phyloP scores from a whole-genome alignment of 495 filamentous ascomycete genomes.

The Penicillium antarcticum region DNA sequence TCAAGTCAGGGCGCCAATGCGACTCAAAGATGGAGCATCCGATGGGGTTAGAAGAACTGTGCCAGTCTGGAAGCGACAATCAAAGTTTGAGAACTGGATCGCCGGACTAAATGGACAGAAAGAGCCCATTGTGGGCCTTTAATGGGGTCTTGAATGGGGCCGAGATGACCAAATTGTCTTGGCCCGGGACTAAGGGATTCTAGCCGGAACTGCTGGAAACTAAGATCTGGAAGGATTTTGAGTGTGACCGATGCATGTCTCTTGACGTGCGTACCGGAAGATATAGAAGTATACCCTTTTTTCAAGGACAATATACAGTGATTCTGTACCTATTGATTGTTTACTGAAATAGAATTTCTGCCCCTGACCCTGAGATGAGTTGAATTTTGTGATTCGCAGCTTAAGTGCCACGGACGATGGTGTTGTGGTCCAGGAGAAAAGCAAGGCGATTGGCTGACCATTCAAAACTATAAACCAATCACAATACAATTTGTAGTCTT shows the following conservation, averaged over 20 bases:
- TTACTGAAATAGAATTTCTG: too few species aligned
- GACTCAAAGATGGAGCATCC: neutral
- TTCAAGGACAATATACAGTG: too few species aligned
- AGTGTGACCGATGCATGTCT: neutral
- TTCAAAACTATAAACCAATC: neutral
- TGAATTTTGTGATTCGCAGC: neutral
- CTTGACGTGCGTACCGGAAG: neutral
- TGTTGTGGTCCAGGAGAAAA: conserved; percentile 3
- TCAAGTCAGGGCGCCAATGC: neutral
- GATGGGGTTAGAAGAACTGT: neutral
- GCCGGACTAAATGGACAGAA: neutral
- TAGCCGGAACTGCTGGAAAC: conserved; percentile 1
- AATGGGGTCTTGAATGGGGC: neutral
- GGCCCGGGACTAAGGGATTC: neutral
- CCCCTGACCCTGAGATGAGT: neutral
- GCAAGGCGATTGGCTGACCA: neutral
- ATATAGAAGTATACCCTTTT: neutral
- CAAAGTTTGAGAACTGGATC: neutral
- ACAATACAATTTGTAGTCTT: neutral
- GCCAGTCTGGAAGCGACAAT: neutral
- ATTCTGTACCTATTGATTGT: too few species aligned
- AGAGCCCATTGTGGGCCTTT: neutral
- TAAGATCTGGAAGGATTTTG: neutral
- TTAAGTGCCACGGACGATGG: neutral
- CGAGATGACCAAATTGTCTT: neutral